Base-by-base conservation (phyloP, 495 filamentous ascomycete species). In the Podospora didyma region DNA sequence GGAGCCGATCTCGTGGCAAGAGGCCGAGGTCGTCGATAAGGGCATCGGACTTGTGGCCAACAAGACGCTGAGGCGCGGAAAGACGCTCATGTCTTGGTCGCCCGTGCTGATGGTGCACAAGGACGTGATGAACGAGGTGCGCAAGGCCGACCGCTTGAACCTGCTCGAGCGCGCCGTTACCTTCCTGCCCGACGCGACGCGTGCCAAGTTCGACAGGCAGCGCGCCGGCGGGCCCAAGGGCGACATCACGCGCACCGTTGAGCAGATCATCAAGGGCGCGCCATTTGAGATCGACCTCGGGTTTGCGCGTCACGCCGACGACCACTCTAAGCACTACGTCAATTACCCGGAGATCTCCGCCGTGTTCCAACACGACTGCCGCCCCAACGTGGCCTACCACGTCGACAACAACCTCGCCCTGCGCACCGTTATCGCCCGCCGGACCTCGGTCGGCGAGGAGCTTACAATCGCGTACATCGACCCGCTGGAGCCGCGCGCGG, bases 371-470 rank as follows among this genome's bases (percentile, higher is more conserved):
- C 70, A 73, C 53, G 63, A 73, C 37, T 74, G 71, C 57, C 63
- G 71, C 2, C 70, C 71, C 5, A 74, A 71, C 34, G 12, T 68
- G n/a, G 70, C 70, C 2, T 69, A 51, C 28, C 54, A 68, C 58
- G 55, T 71, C 44, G 70, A 69, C 49, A 9, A 21, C 0, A 52
- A 60, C 31, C 22, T 75, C 7, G 57, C 65, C 4, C 46, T 65
- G 28, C 57, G 57, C n/a, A 54, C 61, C 5, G 64, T 62, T 1
- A 68, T 69, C 1, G 70, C 69, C 3, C 59, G 70, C 17, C 61
- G 65, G 20, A 60, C 67, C 10, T 10, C 9, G 7, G 49, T 57
- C 0, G 70, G 69, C 42, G 70, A 75, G 46, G 67, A 72, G 58
- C 65, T 75, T 23, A 67, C 51, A 23, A 52, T 75, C 12, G 31